phyloP scores from a whole-genome alignment of 2,329 filamentous ascomycete species.

The Penicillium crustosum region DNA sequence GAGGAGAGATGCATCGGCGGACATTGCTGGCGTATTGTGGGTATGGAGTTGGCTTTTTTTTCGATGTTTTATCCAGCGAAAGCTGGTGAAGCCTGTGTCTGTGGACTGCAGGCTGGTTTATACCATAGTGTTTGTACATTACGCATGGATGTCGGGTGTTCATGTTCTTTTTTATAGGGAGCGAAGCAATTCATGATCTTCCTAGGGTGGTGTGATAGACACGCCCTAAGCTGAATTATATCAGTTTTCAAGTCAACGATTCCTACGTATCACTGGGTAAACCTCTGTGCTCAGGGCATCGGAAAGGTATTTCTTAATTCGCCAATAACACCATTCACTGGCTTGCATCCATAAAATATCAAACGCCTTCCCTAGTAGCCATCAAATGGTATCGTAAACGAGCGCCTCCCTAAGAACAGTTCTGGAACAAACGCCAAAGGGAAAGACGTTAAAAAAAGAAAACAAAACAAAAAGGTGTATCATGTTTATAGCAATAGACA shows the following conservation, averaged over 20 bases:
- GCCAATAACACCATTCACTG: background rate
- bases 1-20: background rate
- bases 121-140: conserved; percentile 26
- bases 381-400: conserved; percentile 36
- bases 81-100: background rate
- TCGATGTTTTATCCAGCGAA: background rate
- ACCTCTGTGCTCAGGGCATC: background rate
- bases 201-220: background rate
- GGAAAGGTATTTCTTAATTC: conserved; percentile 1
- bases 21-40: conserved; percentile 14
- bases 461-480: conserved; percentile 2
- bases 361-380: conserved; percentile 22
- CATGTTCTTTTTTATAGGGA: conserved; percentile 11
- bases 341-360: conserved; percentile 9
- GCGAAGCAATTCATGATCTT: conserved; percentile 3
- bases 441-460: background rate
- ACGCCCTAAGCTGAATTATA: background rate
- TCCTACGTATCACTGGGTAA: background rate
- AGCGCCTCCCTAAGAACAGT: conserved; percentile 15
- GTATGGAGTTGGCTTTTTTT: conserved; percentile 10
- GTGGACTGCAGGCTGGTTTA: conserved; percentile 7
- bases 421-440: background rate
- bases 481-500: background rate
- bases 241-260: background rate
- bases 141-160: conserved; percentile 23